Conservation (phyloP, 2,329 filamentous ascomycete species). For the Stagonosporopsis tanaceti region DNA sequence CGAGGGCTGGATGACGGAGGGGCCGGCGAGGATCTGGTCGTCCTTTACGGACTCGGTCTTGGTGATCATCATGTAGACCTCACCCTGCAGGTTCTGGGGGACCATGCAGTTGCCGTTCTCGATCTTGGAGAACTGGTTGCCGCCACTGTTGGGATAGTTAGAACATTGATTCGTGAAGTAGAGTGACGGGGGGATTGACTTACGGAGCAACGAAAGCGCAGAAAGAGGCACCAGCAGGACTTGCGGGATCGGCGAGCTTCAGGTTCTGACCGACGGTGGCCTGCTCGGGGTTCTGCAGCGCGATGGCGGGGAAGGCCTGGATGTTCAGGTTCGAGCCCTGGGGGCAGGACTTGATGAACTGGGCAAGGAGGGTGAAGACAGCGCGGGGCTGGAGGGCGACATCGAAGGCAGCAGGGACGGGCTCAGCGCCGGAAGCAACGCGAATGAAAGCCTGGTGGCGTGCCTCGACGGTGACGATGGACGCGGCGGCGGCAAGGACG, state of each 20-base stretch:
- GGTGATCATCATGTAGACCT: constrained; percentile 73
- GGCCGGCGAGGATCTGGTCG: constrained; percentile 67
- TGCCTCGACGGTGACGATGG: constrained; percentile 76
- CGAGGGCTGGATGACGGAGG: constrained; percentile 50
- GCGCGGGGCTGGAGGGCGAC: constrained; percentile 71
- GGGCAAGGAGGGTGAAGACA: constrained; percentile 76
- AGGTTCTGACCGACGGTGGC: constrained; percentile 50
- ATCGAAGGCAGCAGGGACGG: constrained; percentile 75
- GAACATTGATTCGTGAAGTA: constrained; percentile 36
- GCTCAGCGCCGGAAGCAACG: constrained; percentile 63
- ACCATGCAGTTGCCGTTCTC: constrained; percentile 65
- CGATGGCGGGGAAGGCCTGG: constrained; percentile 66
- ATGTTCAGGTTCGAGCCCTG: constrained; percentile 68
- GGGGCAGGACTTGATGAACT: constrained; percentile 76
- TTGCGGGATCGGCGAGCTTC: constrained; percentile 47
- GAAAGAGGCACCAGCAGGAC: constrained; percentile 59
- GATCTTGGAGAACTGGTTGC: constrained; percentile 63
- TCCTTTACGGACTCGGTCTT: constrained; percentile 52
- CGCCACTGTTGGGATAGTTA: constrained; percentile 41
- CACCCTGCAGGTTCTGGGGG: constrained; percentile 68
- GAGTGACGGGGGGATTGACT: constrained; percentile 26
- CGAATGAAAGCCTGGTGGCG: constrained; percentile 79
- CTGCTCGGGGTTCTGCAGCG: constrained; percentile 61
- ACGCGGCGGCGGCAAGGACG: constrained; percentile 71
- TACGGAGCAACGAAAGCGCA: constrained; percentile 73